Conservation (phyloP, 225 moss, liverwort and hornwort genomes). For the Bryum argenteum region DNA sequence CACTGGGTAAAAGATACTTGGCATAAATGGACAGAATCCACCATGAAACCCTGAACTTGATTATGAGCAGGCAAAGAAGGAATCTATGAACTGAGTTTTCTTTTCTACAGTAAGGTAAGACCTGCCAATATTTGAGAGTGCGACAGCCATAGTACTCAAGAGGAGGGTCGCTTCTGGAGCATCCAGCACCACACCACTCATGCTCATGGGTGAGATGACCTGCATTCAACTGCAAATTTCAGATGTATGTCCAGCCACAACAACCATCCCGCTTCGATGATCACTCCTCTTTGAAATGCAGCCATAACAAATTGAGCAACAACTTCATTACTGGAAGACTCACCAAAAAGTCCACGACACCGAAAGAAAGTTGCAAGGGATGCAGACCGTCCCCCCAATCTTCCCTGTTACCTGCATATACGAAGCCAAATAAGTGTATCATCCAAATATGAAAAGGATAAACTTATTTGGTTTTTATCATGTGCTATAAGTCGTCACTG, state of each 20-base stretch:
- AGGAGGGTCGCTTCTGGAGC: conserved; percentile 89
- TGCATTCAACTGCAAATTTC: conserved; percentile 48
- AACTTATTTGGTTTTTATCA: background rate
- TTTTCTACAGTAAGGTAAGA: conserved; percentile 29
- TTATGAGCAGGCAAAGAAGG: conserved; percentile 1
- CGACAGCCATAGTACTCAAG: conserved; percentile 88
- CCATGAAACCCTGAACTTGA: background rate
- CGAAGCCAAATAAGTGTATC: conserved; percentile 20
- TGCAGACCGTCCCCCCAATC: conserved; percentile 84
- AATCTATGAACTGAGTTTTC: background rate
- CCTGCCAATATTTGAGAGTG: conserved; percentile 94
- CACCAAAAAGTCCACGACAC: conserved; percentile 82
- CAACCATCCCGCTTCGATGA: background rate
- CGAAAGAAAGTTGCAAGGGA: conserved; percentile 89
- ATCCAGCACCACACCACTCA: conserved; percentile 89
- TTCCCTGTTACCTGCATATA: conserved; percentile 62
- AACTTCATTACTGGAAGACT: conserved; percentile 19
- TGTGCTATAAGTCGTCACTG: background rate
- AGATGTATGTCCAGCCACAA: conserved; percentile 23
- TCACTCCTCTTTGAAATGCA: background rate
- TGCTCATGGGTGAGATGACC: conserved; percentile 85
- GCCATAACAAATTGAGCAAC: background rate
- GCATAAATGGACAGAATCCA: background rate
- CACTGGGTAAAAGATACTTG: conserved; percentile 17
- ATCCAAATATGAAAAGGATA: conserved; percentile 15